Conservation (phyloP, 768 basidiomycete species). For the Brasilioporus rufonigricans region DNA sequence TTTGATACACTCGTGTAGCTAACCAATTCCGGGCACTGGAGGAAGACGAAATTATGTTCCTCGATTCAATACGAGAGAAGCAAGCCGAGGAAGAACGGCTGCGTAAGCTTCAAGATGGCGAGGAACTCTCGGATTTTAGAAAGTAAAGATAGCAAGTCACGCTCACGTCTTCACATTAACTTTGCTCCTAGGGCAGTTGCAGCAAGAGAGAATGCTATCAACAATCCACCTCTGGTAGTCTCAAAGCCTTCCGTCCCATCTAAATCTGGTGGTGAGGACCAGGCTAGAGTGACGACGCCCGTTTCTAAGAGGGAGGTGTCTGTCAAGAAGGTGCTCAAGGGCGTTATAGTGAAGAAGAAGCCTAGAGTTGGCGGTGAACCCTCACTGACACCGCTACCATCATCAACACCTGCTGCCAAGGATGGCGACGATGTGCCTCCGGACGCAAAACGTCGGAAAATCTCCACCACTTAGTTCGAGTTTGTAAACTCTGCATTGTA, state of each 20-base stretch:
- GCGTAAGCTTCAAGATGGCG: conserved; percentile 71
- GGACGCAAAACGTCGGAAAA: conserved; percentile 59
- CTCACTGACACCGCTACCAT: conserved; percentile 17
- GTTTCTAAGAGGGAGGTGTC: conserved; percentile 52
- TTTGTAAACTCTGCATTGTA: conserved; percentile 10
- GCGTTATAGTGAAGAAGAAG: conserved; percentile 80
- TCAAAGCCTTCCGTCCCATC: conserved; percentile 30
- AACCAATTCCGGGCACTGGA: conserved; percentile 89
- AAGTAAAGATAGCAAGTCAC: conserved; percentile 47
- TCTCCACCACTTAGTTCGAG: conserved; percentile 35
- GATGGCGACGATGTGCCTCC: conserved; percentile 31
- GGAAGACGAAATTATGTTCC: conserved; percentile 88
- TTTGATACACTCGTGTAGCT: conserved; percentile 40
- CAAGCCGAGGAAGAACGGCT: conserved; percentile 74
- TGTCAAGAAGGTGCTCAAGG: conserved; percentile 65
- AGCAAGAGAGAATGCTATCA: conserved; percentile 55
- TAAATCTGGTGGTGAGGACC: conserved; percentile 29
- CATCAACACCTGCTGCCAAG: conserved; percentile 16
- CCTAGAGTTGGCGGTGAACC: conserved; percentile 36
- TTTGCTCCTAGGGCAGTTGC: conserved; percentile 57
- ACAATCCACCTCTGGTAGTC: conserved; percentile 37
- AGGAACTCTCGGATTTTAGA: conserved; percentile 75
- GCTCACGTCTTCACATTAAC: conserved; percentile 8
- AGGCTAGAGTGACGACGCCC: conserved; percentile 29
- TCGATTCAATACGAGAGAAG: conserved; percentile 77